Base-by-base conservation (phyloP, 257 asterid genomes). In the Jasminum sambac region DNA sequence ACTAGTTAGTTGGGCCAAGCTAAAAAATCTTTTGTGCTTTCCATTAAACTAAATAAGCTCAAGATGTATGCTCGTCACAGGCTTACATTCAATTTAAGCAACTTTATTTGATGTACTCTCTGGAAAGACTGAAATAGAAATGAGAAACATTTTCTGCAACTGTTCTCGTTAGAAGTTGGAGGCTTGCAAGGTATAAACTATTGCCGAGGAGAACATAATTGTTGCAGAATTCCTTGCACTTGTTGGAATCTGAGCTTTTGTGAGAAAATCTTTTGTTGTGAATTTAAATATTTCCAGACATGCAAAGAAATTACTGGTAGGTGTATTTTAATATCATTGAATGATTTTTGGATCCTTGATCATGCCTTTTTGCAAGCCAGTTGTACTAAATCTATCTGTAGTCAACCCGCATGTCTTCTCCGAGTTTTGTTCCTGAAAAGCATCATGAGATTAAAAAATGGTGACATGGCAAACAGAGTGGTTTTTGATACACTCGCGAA, bases 1-100 rank as follows among this genome's bases (percentile, higher is more conserved):
- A 19, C n/a, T n/a, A n/a, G n/a, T n/a, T n/a, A n/a, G 62, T 71
- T 63, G 24, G 39, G 13, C 41, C 26, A 25, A 37, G 46, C 70
- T 68, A 24, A 50, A 36, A 57, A 24, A n/a, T 57, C 43, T 63
- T 52, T 8, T 63, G 50, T 23, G 25, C 40, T 5, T 48, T 52
- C 13, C 34, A 17, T 52, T 37, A 50, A 34, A 48, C 70, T 52
- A 42, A 61, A 68, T 25, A 41, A 46, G 40, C 26, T 36, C 66
- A 46, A 46, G 61, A 19, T 23, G 6, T 21, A 48, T 48, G 58
- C 58, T 48, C n/a, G 58, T 48, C 17, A n/a, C 58, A 6, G 16
- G 17, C 58, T 48, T n/a, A 48, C 7, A 48, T 48, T 48, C 58
- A n/a, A 48, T 48, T 6, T 11, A 48, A 6, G 21, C 6, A 19